Evolutionary conservation across 2,329 filamentous ascomycete species (phyloP), one percentile per base, ranked within the genome.

Genomic region (Fusarium mundagurra): DNA sequence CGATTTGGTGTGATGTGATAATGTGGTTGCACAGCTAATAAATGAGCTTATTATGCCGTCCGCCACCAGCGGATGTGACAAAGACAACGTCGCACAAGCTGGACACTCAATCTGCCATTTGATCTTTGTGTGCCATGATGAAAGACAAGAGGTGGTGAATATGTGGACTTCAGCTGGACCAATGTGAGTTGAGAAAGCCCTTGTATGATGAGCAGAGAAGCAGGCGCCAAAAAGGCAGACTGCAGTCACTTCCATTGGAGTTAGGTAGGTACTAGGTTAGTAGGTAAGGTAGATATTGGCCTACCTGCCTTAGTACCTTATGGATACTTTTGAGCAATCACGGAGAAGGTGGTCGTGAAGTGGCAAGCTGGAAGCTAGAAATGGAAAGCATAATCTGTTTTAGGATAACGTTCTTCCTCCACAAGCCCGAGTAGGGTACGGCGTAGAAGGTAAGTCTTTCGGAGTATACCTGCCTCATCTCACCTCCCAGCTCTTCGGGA

Each of bases 341-440:
- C 62, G 54, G 51, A 51, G 64, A 70, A 47, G 47, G 60, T 66
- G 67, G 67, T 47, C 67, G 64, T 69, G 73, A 72, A 67, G 69
- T 77, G 73, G 73, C 73, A 67, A 78, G 67, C 64, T 60, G 61
- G 24, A 50, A 55, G 54, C 74, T 73, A 55, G 60, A 74, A 76
- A 75, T 36, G 74, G 72, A 75, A 75, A 61, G 61, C 48, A 73
- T 65, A 27, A 59, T 64, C 72, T 75, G 64, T 67, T 75, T 74
- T 72, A 41, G 72, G 72, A 70, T 39, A 58, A 50, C 54, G 44
- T 69, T 44, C 53, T 67, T 62, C 51, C 72, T 60, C 55, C 60
- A 53, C 48, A 58, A 60, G 45, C 64, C 68, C 41, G 48, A 59
- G 68, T 69, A 53, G 41, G 71, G 48, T 51, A 62, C 55, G 16